Evolutionary conservation across 176 grass and related monocot species (phyloP).

Genomic region (Aechmea fasciata): DNA sequence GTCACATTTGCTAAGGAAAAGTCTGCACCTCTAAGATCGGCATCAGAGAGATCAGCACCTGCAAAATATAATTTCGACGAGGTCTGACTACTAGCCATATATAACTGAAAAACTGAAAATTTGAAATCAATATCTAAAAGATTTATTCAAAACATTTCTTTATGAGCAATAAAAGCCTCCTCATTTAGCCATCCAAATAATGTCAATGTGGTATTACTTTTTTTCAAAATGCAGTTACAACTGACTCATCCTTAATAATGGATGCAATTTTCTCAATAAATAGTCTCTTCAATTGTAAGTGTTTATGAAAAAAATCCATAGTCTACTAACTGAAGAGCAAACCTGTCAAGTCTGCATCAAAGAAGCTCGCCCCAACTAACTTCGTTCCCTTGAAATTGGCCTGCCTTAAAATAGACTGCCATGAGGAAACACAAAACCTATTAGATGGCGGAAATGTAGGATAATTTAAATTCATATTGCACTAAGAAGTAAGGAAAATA

Average conservation of each 20-base stretch:
- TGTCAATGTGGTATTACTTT: background rate
- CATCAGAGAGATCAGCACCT: constrained; percentile 76
- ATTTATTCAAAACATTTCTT: background rate
- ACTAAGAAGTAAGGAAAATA: too few species aligned
- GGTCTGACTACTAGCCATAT: background rate
- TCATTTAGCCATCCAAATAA: too few species aligned
- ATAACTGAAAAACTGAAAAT: too few species aligned
- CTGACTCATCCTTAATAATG: background rate
- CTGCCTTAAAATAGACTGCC: constrained; percentile 72
- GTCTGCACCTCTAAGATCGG: constrained; percentile 51
- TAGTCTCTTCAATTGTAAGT: background rate
- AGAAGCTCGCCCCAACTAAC: constrained; percentile 75
- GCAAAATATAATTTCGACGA: constrained; percentile 6
- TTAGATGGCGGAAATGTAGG: background rate
- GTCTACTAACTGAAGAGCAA: background rate
- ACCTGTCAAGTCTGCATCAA: constrained; percentile 87
- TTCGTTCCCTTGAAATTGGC: constrained; percentile 80
- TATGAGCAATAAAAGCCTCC: background rate
- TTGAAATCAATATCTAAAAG: background rate
- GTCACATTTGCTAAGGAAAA: constrained; percentile 69
- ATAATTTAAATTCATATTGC: background rate
- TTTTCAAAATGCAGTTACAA: background rate
- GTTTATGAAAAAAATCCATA: background rate
- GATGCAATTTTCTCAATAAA: background rate
- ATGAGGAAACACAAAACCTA: background rate